phyloP scores from a whole-genome alignment of 1,284 basidiomycete species.

The Cryptococcus sp. region DNA sequence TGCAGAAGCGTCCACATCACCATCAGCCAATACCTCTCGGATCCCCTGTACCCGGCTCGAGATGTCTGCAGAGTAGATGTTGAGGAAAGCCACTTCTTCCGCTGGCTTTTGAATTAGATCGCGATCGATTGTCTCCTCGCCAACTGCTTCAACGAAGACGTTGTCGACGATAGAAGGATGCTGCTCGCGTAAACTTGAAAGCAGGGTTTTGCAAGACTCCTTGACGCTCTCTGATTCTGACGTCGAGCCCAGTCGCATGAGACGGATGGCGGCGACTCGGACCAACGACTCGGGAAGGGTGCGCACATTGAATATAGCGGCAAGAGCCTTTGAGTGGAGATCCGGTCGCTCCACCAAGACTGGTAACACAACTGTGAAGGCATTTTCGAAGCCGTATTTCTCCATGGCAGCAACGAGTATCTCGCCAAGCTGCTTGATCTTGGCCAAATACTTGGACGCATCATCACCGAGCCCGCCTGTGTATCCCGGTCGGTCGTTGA shows the following conservation, averaged over 20 bases:
- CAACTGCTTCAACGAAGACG: constrained; percentile 27
- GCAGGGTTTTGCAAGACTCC: constrained; percentile 28
- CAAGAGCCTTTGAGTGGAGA: constrained; percentile 19
- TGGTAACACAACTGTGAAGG: constrained; percentile 28
- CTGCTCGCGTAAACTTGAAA: constrained; percentile 43
- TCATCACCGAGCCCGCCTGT: constrained; percentile 33
- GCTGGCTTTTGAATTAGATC: constrained; percentile 20
- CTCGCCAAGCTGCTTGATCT: constrained; percentile 36
- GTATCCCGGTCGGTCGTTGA: constrained; percentile 46
- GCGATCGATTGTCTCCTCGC: constrained; percentile 15
- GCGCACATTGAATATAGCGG: constrained; percentile 31
- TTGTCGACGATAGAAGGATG: constrained; percentile 43
- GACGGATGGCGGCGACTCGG: constrained; percentile 28
- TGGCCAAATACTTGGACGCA: constrained; percentile 26
- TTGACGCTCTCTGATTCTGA: constrained; percentile 19
- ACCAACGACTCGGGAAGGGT: constrained; percentile 31
- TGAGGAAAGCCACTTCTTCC: constrained; percentile 42
- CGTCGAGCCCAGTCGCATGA: constrained; percentile 26
- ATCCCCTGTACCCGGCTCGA: constrained; percentile 50
- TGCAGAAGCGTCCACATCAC: constrained; percentile 36
- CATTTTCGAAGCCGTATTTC: constrained; percentile 46
- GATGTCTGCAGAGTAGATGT: constrained; percentile 51
- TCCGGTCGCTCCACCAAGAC: constrained; percentile 27
- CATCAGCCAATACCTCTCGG: constrained; percentile 37
- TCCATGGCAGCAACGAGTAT: constrained; percentile 42